Conservation (phyloP, 2,329 filamentous ascomycete species). For the Penicillium hordei region DNA sequence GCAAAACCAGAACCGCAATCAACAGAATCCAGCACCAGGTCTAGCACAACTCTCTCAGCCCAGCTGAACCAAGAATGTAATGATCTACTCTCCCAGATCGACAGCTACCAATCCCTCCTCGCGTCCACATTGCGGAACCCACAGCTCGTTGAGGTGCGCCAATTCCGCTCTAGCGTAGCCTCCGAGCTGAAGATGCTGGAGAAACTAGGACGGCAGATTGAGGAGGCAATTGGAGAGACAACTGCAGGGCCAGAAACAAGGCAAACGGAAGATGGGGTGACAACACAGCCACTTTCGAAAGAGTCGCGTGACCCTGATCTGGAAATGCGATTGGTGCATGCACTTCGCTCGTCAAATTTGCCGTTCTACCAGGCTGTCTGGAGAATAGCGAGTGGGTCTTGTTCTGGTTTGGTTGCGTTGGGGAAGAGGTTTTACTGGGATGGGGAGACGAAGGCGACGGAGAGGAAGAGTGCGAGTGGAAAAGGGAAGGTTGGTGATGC, state of each 20-base stretch:
- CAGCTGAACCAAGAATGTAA: slow-evolving; percentile 41
- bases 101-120: slow-evolving; percentile 46
- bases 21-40: slow-evolving; percentile 2
- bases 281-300: background rate
- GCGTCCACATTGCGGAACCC: slow-evolving; percentile 44
- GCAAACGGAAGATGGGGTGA: slow-evolving; percentile 20
- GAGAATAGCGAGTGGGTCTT: slow-evolving; percentile 58
- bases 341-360: slow-evolving; percentile 64
- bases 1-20: background rate
- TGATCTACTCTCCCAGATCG: slow-evolving; percentile 47
- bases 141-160: slow-evolving; percentile 51
- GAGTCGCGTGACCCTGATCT: slow-evolving; percentile 20
- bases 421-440: slow-evolving; percentile 57
- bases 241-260: slow-evolving; percentile 6
- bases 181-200: slow-evolving; percentile 52
- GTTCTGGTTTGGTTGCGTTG: slow-evolving; percentile 57
- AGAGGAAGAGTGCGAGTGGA: slow-evolving; percentile 5
- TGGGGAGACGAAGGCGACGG: slow-evolving; percentile 7
- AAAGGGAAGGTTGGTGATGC: slow-evolving; percentile 10
- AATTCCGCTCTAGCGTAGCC: slow-evolving; percentile 49
- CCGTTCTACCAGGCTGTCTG: slow-evolving; percentile 65
- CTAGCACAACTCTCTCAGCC: slow-evolving; percentile 26
- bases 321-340: slow-evolving; percentile 49
- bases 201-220: slow-evolving; percentile 39
- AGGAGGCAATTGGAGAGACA: slow-evolving; percentile 5